Percentiles rank a stretch among this genome's conserved stretches.
Conservation (phyloP, 1,284 basidiomycete species). For the Ustilago vetiveriae region DNA sequence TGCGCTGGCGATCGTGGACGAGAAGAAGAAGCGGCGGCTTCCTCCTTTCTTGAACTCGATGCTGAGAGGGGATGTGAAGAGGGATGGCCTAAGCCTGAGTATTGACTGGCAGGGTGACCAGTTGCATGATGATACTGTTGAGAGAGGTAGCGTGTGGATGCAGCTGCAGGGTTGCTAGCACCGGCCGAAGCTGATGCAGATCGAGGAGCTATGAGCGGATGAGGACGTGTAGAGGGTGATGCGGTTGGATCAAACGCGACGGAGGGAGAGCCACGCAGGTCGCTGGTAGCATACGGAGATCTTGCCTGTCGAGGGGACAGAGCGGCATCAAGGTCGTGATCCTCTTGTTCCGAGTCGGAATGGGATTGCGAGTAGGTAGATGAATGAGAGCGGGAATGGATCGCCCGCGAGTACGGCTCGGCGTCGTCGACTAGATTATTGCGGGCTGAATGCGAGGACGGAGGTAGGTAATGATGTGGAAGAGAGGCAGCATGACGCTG, state of each 20-base stretch:
- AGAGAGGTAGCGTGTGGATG: slow-evolving; percentile 10
- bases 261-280: slow-evolving; percentile 34
- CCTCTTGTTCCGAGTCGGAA: slow-evolving; percentile 22
- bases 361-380: slow-evolving; percentile 22
- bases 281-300: slow-evolving; percentile 34
- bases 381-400: slow-evolving; percentile 29
- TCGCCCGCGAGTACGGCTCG: slow-evolving; percentile 12
- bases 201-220: slow-evolving; percentile 11
- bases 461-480: slow-evolving; percentile 4
- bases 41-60: too few relatives aligned
- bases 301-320: slow-evolving; percentile 33
- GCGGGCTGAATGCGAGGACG: slow-evolving; percentile 7
- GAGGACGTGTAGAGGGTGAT: slow-evolving; percentile 15
- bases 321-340: slow-evolving; percentile 17
- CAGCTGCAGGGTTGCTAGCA: neutral
- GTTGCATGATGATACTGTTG: slow-evolving; percentile 26
- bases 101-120: slow-evolving; percentile 4
- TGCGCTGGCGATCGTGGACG: slow-evolving; percentile 18
- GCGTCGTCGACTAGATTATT: slow-evolving; percentile 3
- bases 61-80: too few relatives aligned
- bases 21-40: slow-evolving; percentile 20
- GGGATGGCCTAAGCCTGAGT: slow-evolving; percentile 21
- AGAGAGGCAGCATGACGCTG: slow-evolving; percentile 9
- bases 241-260: slow-evolving; percentile 1
- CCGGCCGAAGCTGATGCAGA: slow-evolving; percentile 11